Base-by-base conservation (phyloP, 2,329 filamentous ascomycete species). In the Hypoxylon sp. region DNA sequence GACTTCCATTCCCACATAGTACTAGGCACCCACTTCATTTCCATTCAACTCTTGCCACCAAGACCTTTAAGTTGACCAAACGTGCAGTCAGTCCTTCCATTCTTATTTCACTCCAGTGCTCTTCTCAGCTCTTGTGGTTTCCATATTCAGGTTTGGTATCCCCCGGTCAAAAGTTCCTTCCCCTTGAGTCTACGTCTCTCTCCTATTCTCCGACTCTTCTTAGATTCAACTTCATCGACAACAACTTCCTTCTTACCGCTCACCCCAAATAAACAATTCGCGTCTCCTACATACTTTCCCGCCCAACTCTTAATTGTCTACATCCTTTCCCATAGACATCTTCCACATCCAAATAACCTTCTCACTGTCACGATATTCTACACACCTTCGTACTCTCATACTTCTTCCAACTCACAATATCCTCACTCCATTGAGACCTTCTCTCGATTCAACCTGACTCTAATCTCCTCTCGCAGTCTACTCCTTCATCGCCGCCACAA, bases 401-500 rank as follows among this genome's bases (percentile, higher is more conserved):
- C 10, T 28, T 21, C 19, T 3, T 17, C 3, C 25, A 2, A 43
- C 38, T 17, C 17, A 34, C 55, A 34, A 19, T 36, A 36, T 10
- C 19, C n/a, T 32, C 32, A 56, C 41, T 19, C 36, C 11, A 19
- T 3, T 43, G 25, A 58, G 25, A 11, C 25, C 32, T 32, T 38
- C 30, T 60, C 5, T 17, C 11, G 21, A 30, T 21, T 7, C 41
- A 11, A 19, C 14, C 23, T 52, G 59, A 28, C 25, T 56, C 19
- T 65, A 67, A 50, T 67, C 5, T 30, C 36, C 30, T 13, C n/a
- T 23, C 21, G 58, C 38, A 66, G 23, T 11, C 71, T 34, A 43
- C 14, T 48, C 30, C 9, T 23, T 21, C 3, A 55, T 30, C 17
- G 52, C 34, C 17, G 25, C 13, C 55, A 71, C 10, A 32, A 87